phyloP scores from a whole-genome alignment of 768 basidiomycete genomes.

The Leccinum olivaceopallidum region DNA sequence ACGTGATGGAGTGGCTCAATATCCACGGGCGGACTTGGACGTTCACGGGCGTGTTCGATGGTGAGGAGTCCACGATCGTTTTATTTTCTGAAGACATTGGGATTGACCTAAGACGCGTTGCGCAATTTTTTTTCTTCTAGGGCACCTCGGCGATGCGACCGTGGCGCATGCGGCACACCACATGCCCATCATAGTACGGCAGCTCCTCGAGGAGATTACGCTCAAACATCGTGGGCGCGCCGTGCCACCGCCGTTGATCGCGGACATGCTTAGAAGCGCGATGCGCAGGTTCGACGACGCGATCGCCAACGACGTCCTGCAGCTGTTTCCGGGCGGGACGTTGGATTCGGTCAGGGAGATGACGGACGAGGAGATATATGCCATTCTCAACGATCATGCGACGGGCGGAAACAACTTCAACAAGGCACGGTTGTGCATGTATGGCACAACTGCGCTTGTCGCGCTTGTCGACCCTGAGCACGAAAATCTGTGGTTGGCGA shows the following conservation, averaged over 20 bases:
- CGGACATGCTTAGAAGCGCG: slow-evolving; percentile 55
- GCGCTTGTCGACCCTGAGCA: slow-evolving; percentile 70
- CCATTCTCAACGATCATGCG: slow-evolving; percentile 64
- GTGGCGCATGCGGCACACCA: slow-evolving; percentile 69
- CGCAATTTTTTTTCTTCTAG: slow-evolving; percentile 20
- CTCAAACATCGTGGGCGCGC: slow-evolving; percentile 39
- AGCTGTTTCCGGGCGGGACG: slow-evolving; percentile 55
- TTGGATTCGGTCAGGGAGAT: slow-evolving; percentile 49
- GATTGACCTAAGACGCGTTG: slow-evolving; percentile 7
- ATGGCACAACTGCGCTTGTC: slow-evolving; percentile 76
- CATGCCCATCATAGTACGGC: slow-evolving; percentile 64
- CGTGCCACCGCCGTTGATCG: slow-evolving; percentile 50
- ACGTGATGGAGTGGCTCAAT: slow-evolving; percentile 56
- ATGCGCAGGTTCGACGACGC: slow-evolving; percentile 66
- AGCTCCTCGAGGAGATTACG: slow-evolving; percentile 50
- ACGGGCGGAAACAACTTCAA: slow-evolving; percentile 59
- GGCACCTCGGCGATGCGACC: slow-evolving; percentile 69
- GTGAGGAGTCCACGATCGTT: slow-evolving; percentile 36
- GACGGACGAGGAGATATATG: slow-evolving; percentile 55
- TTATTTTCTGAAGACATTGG: neutral
- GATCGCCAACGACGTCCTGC: slow-evolving; percentile 63
- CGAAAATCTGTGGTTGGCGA: slow-evolving; percentile 75
- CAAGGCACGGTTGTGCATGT: slow-evolving; percentile 72
- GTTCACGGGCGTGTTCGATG: slow-evolving; percentile 73
- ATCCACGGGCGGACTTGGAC: slow-evolving; percentile 58